These are phyloP conservation scores for Cyclotella kingstonii DNA, from an alignment of 108 stramenopile genomes.

Conservation along the genomic window DNA sequence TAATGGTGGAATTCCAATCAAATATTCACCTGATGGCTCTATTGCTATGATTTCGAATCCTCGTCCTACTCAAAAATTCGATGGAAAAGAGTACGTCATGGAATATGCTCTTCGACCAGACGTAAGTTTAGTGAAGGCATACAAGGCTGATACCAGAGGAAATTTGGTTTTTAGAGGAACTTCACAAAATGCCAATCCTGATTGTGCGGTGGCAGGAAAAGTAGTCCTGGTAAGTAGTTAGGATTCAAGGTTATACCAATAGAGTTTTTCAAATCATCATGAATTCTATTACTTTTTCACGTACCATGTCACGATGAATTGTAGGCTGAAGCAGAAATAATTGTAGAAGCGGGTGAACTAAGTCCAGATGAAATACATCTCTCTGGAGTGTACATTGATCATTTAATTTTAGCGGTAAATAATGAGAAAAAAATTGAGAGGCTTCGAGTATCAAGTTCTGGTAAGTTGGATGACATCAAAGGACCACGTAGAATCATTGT, in stretches of 20 bases:
- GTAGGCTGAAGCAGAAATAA: slow-evolving; percentile 85
- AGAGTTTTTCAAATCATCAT: neutral
- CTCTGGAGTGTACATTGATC: slow-evolving; percentile 88
- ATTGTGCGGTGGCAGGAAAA: slow-evolving; percentile 86
- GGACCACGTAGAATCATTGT: slow-evolving; percentile 81
- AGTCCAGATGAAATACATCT: slow-evolving; percentile 88
- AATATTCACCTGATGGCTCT: slow-evolving; percentile 76
- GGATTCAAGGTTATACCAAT: too few relatives aligned
- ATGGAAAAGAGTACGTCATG: slow-evolving; percentile 86
- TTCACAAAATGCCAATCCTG: slow-evolving; percentile 89
- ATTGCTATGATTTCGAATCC: slow-evolving; percentile 56
- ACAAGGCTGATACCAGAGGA: slow-evolving; percentile 88
- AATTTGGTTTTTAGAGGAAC: slow-evolving; percentile 91
- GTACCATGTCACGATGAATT: neutral
- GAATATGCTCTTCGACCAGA: slow-evolving; percentile 84
- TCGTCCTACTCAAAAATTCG: slow-evolving; percentile 70
- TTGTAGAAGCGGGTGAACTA: slow-evolving; percentile 84
- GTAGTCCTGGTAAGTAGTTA: slow-evolving; percentile 64
- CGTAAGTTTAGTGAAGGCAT: slow-evolving; percentile 83
- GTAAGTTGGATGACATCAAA: slow-evolving; percentile 43
- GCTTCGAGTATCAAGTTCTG: slow-evolving; percentile 45
- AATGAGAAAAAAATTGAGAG: slow-evolving; percentile 92
- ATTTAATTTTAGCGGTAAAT: slow-evolving; percentile 68
- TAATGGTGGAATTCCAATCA: slow-evolving; percentile 89
- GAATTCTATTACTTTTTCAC: neutral